Percentiles rank a stretch among this genome's conserved stretches.
Conservation (phyloP, 768 basidiomycete genomes). For the Phanerodontia chrysosporium region DNA sequence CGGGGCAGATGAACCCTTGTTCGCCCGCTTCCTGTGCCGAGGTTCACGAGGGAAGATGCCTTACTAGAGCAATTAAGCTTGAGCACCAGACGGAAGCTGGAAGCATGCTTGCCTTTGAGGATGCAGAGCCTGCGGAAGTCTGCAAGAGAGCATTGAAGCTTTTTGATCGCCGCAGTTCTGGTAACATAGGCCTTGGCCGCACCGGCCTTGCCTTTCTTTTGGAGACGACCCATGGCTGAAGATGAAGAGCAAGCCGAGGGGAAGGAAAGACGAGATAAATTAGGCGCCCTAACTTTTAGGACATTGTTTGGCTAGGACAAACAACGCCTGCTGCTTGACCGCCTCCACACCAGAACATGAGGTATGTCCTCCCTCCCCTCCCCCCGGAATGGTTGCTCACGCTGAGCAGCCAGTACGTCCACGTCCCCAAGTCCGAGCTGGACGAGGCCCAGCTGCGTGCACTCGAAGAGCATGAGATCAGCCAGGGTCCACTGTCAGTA, state of each 20-base stretch:
- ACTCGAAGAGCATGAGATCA: slow-evolving; percentile 97
- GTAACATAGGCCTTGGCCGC: slow-evolving; percentile 92
- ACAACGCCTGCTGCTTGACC: slow-evolving; percentile 13
- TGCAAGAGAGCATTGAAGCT: slow-evolving; percentile 92
- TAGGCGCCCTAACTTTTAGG: slow-evolving; percentile 27
- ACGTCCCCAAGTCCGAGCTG: slow-evolving; percentile 94
- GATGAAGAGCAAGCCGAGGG: slow-evolving; percentile 6
- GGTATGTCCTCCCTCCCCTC: slow-evolving; percentile 14
- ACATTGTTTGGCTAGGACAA: slow-evolving; percentile 15
- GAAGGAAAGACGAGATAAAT: background rate
- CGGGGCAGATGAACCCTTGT: slow-evolving; percentile 95
- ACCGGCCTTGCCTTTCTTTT: slow-evolving; percentile 83
- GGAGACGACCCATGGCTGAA: slow-evolving; percentile 67
- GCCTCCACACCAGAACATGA: slow-evolving; percentile 11
- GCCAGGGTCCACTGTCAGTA: slow-evolving; percentile 94
- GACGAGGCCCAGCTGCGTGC: slow-evolving; percentile 95
- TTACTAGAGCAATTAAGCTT: slow-evolving; percentile 29
- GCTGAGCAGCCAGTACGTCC: slow-evolving; percentile 84
- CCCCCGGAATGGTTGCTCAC: slow-evolving; percentile 1
- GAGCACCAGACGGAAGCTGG: background rate
- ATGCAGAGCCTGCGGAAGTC: slow-evolving; percentile 98
- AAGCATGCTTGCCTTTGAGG: slow-evolving; percentile 73
- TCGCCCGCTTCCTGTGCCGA: slow-evolving; percentile 84
- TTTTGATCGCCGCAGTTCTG: slow-evolving; percentile 87
- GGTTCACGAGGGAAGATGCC: slow-evolving; percentile 99